Evolutionary conservation across 352 stramenopile genomes (phyloP), one percentile per base, ranked within the genome.

Genomic region (Pythium guiyangense): DNA sequence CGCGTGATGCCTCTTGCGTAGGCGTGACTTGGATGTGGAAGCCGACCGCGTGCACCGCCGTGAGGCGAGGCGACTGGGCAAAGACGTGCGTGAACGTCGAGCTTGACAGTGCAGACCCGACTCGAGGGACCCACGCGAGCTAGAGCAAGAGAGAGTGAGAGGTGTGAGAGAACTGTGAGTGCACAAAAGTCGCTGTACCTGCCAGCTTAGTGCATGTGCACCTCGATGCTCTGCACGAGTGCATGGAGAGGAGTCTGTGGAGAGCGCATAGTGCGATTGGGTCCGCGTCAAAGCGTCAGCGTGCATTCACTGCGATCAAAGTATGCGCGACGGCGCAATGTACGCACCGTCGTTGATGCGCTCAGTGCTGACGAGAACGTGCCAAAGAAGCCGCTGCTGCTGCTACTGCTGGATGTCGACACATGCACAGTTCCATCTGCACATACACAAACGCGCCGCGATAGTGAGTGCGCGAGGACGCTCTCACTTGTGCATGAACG

Each of bases 11-110:
- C 0, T 35, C 49, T n/a, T 44, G n/a, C 26, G 20, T 44, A 18
- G 50, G 22, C 26, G 20, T 44, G 11, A 80, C 29, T 18, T 66
- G 65, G 2, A 64, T 57, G 45, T 75, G 70, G 49, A 86, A 55
- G 15, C 75, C 75, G 15, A 73, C 68, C 0, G 56, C 51, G 52
- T 71, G 63, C 5, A 57, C 54, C 6, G 44, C 42, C 29, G 65
- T 55, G 18, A 83, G 59, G 9, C 40, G 57, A n/a, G 59, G 37
- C 3, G 70, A 70, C 9, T 50, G 60, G 5, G 60, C 58, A 49
- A 80, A 61, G 20, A 73, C 52, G 2, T 39, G 57, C 52, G 77
- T 59, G 44, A 81, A 83, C 6, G 71, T 74, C 18, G 69, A 70
- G 46, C 73, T 85, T 5, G 52, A 42, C 2, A 29, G 14, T n/a